A percentile compares a stretch with the other conserved stretches of the same genome.
Evolutionary conservation across 2,329 filamentous ascomycete genomes (phyloP).

Genomic region (Neofusicoccum sp.): DNA sequence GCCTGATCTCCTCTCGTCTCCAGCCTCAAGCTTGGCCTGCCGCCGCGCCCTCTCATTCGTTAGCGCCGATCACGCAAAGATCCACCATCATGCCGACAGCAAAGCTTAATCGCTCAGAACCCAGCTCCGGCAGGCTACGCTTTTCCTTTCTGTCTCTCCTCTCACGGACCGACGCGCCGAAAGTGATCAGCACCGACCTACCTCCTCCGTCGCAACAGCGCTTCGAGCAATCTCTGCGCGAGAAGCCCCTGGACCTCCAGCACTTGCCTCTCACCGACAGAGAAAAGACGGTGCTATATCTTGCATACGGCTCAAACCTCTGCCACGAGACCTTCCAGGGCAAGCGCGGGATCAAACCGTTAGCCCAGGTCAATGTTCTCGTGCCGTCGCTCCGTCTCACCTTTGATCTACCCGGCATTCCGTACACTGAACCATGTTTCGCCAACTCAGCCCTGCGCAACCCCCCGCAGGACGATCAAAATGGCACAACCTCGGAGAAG

Average conservation of each 20-base stretch:
- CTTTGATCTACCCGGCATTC: constrained; percentile 82
- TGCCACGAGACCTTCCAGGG: constrained; percentile 76
- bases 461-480: constrained; percentile 24
- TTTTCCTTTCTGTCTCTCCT: background rate
- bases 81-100: background rate
- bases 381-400: constrained; percentile 75
- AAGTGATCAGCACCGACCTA: background rate
- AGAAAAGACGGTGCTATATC: constrained; percentile 35
- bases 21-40: background rate
- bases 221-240: background rate
- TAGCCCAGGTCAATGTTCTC: constrained; percentile 78
- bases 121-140: background rate
- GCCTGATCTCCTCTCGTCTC: background rate
- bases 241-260: background rate
- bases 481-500: constrained; percentile 29
- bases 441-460: constrained; percentile 71
- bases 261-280: background rate
- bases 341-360: constrained; percentile 71
- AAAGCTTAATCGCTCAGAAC: background rate
- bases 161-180: background rate
- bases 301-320: constrained; percentile 89
- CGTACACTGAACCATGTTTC: constrained; percentile 89
- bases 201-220: background rate
- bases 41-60: background rate
- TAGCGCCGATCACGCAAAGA: background rate